These are phyloP conservation scores for Pseudoturritis turrita DNA, from an alignment of 345 rosid species.

Conservation along the genomic window DNA sequence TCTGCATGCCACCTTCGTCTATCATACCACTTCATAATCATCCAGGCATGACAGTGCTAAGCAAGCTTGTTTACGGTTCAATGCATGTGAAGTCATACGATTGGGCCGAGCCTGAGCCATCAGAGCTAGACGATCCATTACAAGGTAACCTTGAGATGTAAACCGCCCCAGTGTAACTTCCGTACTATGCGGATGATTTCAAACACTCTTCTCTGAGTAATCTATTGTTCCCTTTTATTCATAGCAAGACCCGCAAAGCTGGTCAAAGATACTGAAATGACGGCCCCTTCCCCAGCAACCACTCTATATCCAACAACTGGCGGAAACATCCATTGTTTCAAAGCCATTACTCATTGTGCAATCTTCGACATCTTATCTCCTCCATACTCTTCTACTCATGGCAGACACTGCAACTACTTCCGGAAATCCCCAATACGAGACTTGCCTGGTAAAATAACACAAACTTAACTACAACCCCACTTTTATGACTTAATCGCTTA, in stretches of 20 bases:
- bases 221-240: conserved; percentile 18
- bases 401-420: conserved; percentile 72
- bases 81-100: conserved; percentile 88
- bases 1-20: conserved; percentile 93
- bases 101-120: conserved; percentile 55
- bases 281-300: conserved; percentile 65
- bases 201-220: background rate
- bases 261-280: conserved; percentile 69
- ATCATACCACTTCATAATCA: conserved; percentile 95
- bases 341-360: conserved; percentile 76
- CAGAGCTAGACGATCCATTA: conserved; percentile 45
- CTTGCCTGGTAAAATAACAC: conserved; percentile 47
- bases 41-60: conserved; percentile 95
- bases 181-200: background rate
- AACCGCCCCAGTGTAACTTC: background rate
- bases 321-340: conserved; percentile 85
- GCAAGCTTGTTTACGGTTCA: conserved; percentile 90
- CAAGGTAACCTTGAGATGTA: conserved; percentile 56
- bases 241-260: conserved; percentile 83
- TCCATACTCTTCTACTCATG: conserved; percentile 61
- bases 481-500: background rate
- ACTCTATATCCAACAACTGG: conserved; percentile 73
- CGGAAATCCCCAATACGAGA: conserved; percentile 44
- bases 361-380: conserved; percentile 75
- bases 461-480: background rate